A percentile compares a stretch with the other conserved stretches of the same genome.
phyloP scores from a whole-genome alignment of 306 rosid genomes.

The Cucurbita ficifolia region DNA sequence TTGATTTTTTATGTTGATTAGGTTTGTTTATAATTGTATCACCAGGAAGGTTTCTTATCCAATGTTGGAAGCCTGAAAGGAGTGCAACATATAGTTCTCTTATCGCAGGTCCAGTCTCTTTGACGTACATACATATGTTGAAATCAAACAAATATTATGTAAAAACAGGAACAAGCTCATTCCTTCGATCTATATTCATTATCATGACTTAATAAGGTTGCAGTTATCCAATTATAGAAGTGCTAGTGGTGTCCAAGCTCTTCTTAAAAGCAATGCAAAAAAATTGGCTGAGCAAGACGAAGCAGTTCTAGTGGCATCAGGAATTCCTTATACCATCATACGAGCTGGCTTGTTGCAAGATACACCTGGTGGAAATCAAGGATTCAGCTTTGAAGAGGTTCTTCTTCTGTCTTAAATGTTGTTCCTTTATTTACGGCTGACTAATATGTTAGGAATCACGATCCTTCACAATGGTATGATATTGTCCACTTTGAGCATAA shows the following conservation, averaged over 20 bases:
- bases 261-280: conserved; percentile 56
- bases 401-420: not conserved
- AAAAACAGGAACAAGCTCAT: too few relatives aligned
- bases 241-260: conserved; percentile 54
- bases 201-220: conserved; percentile 44
- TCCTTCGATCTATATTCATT: conserved; percentile 4
- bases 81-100: conserved; percentile 57
- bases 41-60: conserved; percentile 82
- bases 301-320: conserved; percentile 30
- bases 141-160: not conserved
- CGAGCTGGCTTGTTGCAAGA: conserved; percentile 51
- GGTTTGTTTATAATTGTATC: not conserved
- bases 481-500: too few relatives aligned
- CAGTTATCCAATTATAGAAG: conserved; percentile 87
- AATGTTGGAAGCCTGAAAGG: conserved; percentile 51
- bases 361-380: conserved; percentile 65
- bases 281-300: conserved; percentile 81
- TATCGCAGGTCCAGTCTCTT: conserved; percentile 52
- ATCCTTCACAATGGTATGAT: too few relatives aligned
- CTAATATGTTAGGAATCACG: too few relatives aligned
- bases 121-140: not conserved
- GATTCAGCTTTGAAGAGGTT: conserved; percentile 82
- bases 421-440: not conserved
- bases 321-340: conserved; percentile 72
- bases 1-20: not conserved